Evolutionary conservation across 257 asterid species (phyloP).

Genomic region (Verbena officinalis): DNA sequence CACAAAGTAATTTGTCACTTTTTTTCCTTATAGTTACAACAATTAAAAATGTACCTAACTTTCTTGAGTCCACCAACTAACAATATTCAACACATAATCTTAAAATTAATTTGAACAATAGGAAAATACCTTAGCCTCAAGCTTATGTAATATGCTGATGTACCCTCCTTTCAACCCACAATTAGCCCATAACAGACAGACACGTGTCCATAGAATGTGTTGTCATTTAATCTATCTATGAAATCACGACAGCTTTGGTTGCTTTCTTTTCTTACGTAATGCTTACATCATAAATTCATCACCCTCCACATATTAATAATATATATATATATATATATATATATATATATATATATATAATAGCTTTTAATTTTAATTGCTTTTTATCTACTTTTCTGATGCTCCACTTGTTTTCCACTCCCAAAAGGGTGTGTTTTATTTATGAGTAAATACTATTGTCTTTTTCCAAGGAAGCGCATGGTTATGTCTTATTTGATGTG

Average conservation of each 20-base stretch:
- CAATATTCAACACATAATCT: background rate
- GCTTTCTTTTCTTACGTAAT: constrained; percentile 7
- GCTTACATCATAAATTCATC: constrained; percentile 37
- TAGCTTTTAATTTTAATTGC: background rate
- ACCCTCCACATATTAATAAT: constrained; percentile 27
- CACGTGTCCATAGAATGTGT: background rate
- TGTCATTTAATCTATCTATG: too few species aligned
- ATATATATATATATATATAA: too few species aligned
- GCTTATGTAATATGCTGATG: constrained; percentile 3
- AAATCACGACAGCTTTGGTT: too few species aligned
- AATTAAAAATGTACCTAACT: constrained; percentile 20
- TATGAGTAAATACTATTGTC: constrained; percentile 2
- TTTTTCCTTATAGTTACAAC: too few species aligned
- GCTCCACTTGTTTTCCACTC: constrained; percentile 47
- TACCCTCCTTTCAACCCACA: background rate
- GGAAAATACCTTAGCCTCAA: too few species aligned
- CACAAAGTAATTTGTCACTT: too few species aligned
- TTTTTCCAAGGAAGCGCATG: background rate
- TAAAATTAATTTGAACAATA: background rate
- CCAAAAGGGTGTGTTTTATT: constrained; percentile 12
- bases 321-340: too few species aligned
- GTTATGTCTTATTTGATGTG: background rate
- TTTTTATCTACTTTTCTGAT: constrained; percentile 17
- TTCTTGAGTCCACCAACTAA: constrained; percentile 22
- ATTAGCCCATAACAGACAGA: background rate